Percentiles rank a stretch among this genome's conserved stretches.
Conservation (phyloP, 176 grass and related monocot genomes). For the Bolboschoenus planiculmis region DNA sequence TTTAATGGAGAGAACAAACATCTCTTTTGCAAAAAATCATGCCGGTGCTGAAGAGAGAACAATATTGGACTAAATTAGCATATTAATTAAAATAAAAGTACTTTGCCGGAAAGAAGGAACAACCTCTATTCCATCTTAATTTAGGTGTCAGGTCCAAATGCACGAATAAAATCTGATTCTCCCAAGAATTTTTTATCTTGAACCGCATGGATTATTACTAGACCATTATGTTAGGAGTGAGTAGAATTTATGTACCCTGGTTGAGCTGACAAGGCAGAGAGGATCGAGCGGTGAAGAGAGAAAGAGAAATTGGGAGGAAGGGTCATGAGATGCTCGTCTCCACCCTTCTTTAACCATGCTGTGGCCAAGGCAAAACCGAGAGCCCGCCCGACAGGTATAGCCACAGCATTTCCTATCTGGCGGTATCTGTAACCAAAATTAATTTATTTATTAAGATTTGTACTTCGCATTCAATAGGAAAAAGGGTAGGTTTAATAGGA, state of each 20-base stretch:
- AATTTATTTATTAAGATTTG: slow-evolving; percentile 20
- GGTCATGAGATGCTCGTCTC: slow-evolving; percentile 52
- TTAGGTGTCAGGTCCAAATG: background rate
- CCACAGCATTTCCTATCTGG: slow-evolving; percentile 89
- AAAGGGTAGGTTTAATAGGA: background rate
- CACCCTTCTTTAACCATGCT: slow-evolving; percentile 46
- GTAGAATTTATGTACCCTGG: background rate
- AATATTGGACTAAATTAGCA: background rate
- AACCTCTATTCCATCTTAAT: background rate
- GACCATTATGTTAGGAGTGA: background rate
- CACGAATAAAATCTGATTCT: background rate
- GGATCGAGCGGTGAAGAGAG: slow-evolving; percentile 22
- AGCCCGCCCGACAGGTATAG: slow-evolving; percentile 65
- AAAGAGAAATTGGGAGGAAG: slow-evolving; percentile 74
- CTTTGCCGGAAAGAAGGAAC: background rate
- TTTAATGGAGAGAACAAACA: background rate
- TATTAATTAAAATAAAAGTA: background rate
- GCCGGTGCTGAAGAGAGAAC: background rate
- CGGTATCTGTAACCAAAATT: slow-evolving; percentile 58
- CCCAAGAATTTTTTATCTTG: background rate
- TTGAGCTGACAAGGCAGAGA: background rate
- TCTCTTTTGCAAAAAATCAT: background rate
- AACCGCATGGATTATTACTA: background rate
- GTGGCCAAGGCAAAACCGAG: slow-evolving; percentile 65
- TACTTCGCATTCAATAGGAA: slow-evolving; percentile 1